phyloP scores from a whole-genome alignment of 2,329 filamentous ascomycete species.

The Alternaria sp. region DNA sequence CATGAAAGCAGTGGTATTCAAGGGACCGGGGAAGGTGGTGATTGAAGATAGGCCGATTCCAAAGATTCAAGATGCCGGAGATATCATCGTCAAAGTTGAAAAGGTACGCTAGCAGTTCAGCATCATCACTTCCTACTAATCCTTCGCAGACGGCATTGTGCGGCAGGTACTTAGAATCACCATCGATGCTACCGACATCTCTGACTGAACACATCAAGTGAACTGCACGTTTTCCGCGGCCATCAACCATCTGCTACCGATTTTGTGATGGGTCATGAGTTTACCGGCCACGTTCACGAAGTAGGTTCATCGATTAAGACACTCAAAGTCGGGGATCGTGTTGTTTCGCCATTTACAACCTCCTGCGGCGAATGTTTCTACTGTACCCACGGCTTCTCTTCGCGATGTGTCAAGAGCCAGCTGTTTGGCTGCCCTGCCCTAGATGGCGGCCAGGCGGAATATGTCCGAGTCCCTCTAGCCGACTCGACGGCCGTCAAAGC shows the following conservation, averaged over 20 bases:
- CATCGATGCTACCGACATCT: not conserved
- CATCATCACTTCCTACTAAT: slow-evolving; percentile 15
- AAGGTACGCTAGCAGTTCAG: slow-evolving; percentile 52
- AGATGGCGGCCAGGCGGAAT: slow-evolving; percentile 84
- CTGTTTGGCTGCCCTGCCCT: slow-evolving; percentile 75
- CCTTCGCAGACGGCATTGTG: slow-evolving; percentile 73
- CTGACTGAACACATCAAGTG: slow-evolving; percentile 59
- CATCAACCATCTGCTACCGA: slow-evolving; percentile 73
- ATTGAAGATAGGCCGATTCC: slow-evolving; percentile 84
- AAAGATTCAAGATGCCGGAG: slow-evolving; percentile 72
- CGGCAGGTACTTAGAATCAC: slow-evolving; percentile 69
- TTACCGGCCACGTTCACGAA: slow-evolving; percentile 77
- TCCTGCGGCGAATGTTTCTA: slow-evolving; percentile 77
- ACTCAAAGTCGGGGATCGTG: slow-evolving; percentile 75
- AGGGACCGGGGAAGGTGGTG: slow-evolving; percentile 76
- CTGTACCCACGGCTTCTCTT: slow-evolving; percentile 78
- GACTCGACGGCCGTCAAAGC: slow-evolving; percentile 82
- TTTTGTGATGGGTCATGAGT: slow-evolving; percentile 84
- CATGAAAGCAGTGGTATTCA: slow-evolving; percentile 91
- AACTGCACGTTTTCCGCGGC: slow-evolving; percentile 86
- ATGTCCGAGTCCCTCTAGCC: slow-evolving; percentile 75
- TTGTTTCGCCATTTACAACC: slow-evolving; percentile 82
- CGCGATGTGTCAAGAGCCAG: slow-evolving; percentile 73
- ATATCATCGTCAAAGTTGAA: slow-evolving; percentile 83
- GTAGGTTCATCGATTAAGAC: slow-evolving; percentile 72